phyloP scores from a whole-genome alignment of 2,329 filamentous ascomycete species.

The Cryphonectria japonica region DNA sequence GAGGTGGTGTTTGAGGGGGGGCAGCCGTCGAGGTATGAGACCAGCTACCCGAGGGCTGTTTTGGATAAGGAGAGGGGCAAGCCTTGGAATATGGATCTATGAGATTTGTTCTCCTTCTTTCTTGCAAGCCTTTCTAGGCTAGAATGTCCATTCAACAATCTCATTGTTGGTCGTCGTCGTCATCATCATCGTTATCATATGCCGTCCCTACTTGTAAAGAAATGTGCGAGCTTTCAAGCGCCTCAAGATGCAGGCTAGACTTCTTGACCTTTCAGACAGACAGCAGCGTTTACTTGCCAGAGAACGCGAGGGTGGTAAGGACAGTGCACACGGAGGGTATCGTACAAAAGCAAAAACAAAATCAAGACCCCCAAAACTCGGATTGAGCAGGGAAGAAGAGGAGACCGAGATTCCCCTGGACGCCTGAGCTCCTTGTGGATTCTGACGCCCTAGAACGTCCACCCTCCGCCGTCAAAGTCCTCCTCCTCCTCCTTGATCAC shows the following conservation, averaged over 20 bases:
- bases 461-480: not conserved
- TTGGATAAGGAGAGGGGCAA: slow-evolving; percentile 16
- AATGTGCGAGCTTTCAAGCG: not conserved
- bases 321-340: not conserved
- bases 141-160: not conserved
- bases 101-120: not conserved
- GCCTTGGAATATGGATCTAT: slow-evolving; percentile 8
- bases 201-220: not conserved
- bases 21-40: not conserved
- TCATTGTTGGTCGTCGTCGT: not conserved
- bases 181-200: not conserved
- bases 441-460: not conserved
- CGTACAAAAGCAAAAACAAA: not conserved
- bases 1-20: not conserved
- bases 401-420: no score
- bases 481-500: slow-evolving; percentile 12
- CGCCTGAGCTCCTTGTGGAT: not conserved
- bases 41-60: not conserved
- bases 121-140: not conserved
- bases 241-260: not conserved
- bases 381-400: not conserved
- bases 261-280: not conserved
- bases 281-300: not conserved
- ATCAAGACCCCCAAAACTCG: not conserved
- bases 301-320: not conserved